These are phyloP conservation scores for Polyporus arcularius DNA, from an alignment of 768 basidiomycete species.

Conservation along the genomic window DNA sequence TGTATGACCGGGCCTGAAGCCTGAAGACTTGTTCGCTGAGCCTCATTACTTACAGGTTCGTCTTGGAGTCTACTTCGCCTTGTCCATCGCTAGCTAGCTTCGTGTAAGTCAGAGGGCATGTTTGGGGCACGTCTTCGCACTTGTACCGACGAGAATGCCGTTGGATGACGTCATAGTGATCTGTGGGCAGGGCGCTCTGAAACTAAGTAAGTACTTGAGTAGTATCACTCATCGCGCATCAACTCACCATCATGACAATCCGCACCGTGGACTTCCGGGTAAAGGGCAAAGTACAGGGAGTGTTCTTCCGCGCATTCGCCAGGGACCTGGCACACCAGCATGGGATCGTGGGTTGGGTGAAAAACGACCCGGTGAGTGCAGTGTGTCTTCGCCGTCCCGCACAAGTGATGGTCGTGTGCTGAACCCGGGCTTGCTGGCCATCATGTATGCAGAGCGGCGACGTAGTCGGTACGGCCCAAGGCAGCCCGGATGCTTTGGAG, in stretches of 20 bases:
- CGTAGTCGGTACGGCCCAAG: conserved; percentile 23
- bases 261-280: conserved; percentile 20
- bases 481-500: conserved; percentile 12
- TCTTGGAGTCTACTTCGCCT: too few species aligned
- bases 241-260: conserved; percentile 6
- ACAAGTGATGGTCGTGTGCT: not conserved
- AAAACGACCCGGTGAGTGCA: conserved; percentile 21
- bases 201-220: too few species aligned
- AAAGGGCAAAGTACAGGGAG: conserved; percentile 25
- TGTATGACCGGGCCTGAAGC: too few species aligned
- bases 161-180: too few species aligned
- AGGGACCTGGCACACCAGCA: conserved; percentile 19
- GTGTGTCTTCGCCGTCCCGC: not conserved
- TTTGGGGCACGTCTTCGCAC: too few species aligned
- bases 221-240: not conserved
- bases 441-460: conserved; percentile 14
- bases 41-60: too few species aligned
- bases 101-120: too few species aligned
- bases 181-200: too few species aligned
- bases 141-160: too few species aligned
- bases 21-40: too few species aligned
- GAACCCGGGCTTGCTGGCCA: too few species aligned
- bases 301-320: conserved; percentile 23
- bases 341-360: conserved; percentile 25
- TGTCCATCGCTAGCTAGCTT: too few species aligned